phyloP scores from a whole-genome alignment of 2,329 filamentous ascomycete species.

The Penicillium sp. region DNA sequence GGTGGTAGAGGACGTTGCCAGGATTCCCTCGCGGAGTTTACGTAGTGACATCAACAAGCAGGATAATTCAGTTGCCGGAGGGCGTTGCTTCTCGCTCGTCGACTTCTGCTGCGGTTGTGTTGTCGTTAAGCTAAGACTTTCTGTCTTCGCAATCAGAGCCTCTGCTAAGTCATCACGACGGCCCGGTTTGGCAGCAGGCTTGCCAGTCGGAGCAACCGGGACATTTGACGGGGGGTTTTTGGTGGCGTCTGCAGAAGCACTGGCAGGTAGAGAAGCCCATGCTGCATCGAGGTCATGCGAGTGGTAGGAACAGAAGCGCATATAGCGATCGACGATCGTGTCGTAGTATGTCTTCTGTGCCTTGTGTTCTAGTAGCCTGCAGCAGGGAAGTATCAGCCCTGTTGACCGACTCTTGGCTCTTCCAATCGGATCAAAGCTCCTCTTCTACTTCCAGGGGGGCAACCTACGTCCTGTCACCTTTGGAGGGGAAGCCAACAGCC shows the following conservation, averaged over 20 bases:
- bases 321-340: conserved; percentile 82
- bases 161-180: conserved; percentile 1
- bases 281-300: conserved; percentile 69
- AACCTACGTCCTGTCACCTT: conserved; percentile 76
- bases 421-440: not conserved
- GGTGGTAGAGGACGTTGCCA: conserved; percentile 65
- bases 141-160: conserved; percentile 9
- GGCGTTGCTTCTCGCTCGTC: conserved; percentile 18
- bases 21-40: conserved; percentile 85
- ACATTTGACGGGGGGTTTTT: conserved; percentile 32
- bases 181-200: conserved; percentile 13
- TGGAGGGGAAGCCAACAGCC: conserved; percentile 78
- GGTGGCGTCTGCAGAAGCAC: conserved; percentile 35
- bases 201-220: conserved; percentile 14
- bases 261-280: conserved; percentile 61
- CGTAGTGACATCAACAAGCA: conserved; percentile 78
- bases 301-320: conserved; percentile 78
- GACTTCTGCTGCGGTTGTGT: not conserved
- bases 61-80: conserved; percentile 62
- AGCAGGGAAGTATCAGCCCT: conserved; percentile 4
- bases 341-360: conserved; percentile 82
- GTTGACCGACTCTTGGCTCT: conserved; percentile 3
- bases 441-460: not conserved
- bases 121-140: conserved; percentile 1
- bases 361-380: conserved; percentile 67